Evolutionary conservation across 2,329 filamentous ascomycete genomes (phyloP).

Genomic region (Botrytis fabae): DNA sequence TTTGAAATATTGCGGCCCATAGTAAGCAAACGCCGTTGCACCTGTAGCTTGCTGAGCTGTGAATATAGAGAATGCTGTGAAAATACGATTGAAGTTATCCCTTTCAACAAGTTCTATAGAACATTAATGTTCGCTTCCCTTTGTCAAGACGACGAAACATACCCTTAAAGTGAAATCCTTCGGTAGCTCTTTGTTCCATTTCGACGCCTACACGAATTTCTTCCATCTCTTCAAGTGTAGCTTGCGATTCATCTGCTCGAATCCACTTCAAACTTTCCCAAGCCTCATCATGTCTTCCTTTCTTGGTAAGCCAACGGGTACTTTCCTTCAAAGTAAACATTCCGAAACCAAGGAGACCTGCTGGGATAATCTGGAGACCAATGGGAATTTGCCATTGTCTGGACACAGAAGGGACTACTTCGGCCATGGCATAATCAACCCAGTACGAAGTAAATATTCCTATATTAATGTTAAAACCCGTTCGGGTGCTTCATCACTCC

Average conservation of each 20-base stretch:
- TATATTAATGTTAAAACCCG: not conserved
- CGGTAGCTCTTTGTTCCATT: constrained; percentile 48
- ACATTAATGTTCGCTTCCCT: not conserved
- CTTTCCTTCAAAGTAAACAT: not conserved
- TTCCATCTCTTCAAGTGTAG: not conserved
- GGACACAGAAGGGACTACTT: not conserved
- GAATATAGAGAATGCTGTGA: constrained; percentile 24
- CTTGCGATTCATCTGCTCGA: not conserved
- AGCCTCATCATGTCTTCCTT: not conserved
- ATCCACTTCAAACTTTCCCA: not conserved
- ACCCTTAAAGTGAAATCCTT: constrained; percentile 41
- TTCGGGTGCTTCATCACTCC: rapidly evolving
- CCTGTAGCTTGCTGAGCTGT: constrained; percentile 48
- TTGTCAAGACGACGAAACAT: not conserved
- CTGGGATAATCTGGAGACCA: not conserved
- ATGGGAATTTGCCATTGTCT: not conserved
- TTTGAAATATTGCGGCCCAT: constrained; percentile 53
- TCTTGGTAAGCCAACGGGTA: not conserved
- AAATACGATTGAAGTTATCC: constrained; percentile 34
- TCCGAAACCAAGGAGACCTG: not conserved
- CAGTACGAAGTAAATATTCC: constrained; percentile 40
- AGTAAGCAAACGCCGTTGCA: constrained; percentile 52
- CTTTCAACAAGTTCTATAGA: constrained; percentile 25
- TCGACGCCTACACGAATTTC: constrained; percentile 40
- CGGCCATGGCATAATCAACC: constrained; percentile 25